Base-by-base conservation (phyloP, 2,329 filamentous ascomycete genomes). In the Diaporthe batatas region DNA sequence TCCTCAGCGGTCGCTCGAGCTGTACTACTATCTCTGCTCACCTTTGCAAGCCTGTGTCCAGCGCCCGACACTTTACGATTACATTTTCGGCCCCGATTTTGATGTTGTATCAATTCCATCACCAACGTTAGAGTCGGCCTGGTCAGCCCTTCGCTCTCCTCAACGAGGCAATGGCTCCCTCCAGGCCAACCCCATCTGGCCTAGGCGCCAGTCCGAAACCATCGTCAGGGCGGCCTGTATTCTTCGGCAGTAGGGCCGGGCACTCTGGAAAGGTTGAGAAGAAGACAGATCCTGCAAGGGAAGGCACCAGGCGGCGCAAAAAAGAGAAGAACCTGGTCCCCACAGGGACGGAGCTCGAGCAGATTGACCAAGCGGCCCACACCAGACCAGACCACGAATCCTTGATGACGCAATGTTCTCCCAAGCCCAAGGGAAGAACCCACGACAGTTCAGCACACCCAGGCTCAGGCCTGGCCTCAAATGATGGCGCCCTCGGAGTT, bases 241-340 rank as follows among this genome's bases (percentile, higher is more conserved):
- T 57, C 25, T 55, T 34, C 11, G 36, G 34, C 47, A 23, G 51
- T 6, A 29, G 53, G 12, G 18, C n/a, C 0, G 34, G 18, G n/a
- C 36, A 21, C 18, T 68, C 65, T 12, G 21, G 32, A 25, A 36
- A 51, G 53, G 21, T 55, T 39, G 42, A 68, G 36, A 68, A 68
- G 21, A 68, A 29, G 18, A 58, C 12, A 16, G 11, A 21, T 0
- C 25, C 21, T n/a, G 62, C 25, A 21, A 67, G 25, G 3, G 32
- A 58, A 12, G 32, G 23, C 3, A 34, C 29, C 11, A 44, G 25
- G 59, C 47, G 47, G 25, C 53, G 54, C 21, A 57, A 29, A 21
- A 18, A 49, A 11, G 49, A 47, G 23, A 25, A 47, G 51, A 23
- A n/a, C 25, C 23, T 47, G 23, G 23, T 14, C n/a, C 49, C 6